Evolutionary conservation across 768 basidiomycete genomes (phyloP), one percentile per base, ranked within the genome.

Genomic region (Naganishia vishniacii): DNA sequence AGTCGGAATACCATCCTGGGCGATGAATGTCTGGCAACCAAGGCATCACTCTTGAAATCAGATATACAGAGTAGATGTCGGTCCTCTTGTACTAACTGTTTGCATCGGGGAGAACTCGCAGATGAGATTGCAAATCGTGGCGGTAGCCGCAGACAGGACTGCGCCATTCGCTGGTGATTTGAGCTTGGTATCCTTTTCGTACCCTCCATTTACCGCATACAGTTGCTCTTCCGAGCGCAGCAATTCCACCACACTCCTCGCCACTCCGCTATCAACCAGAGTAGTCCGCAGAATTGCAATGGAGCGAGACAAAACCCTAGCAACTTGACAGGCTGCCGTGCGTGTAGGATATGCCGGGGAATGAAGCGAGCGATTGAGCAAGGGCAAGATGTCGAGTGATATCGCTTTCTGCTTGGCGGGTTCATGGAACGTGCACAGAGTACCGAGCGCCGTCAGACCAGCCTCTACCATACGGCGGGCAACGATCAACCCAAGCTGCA

Each of bases 321-420:
- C 82, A 68, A 87, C 88, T 69, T 94, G 92, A 70, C 89, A 91
- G 0, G 89, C 88, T 0, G 89, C 89, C 47, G 88, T 89, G 6
- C 91, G 84, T 3, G 93, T 86, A 0, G 88, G 89, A 16, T 85
- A 80, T 62, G 86, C 83, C 0, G 80, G 81, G 60, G 89, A 85
- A 0, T 80, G 67, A 8, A 92, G 81, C 13, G 83, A 82, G 1
- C 75, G 71, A 62, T 83, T 80, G 32, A 90, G 75, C 26, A 81
- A 75, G 4, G 83, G 82, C 26, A 88, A 76, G 48, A 90, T 77
- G 0, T 59, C 58, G 12, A 80, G 80, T 68, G 87, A 85, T 2
- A 87, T 83, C 25, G 93, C 78, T 28, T 82, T 79, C 1, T 86
- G 81, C 1, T 91, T 85, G 47, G 88, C 84, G 41, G 88, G 83